Conservation (phyloP, 495 filamentous ascomycete species). For the Hypomontagnella submonticulosa region DNA sequence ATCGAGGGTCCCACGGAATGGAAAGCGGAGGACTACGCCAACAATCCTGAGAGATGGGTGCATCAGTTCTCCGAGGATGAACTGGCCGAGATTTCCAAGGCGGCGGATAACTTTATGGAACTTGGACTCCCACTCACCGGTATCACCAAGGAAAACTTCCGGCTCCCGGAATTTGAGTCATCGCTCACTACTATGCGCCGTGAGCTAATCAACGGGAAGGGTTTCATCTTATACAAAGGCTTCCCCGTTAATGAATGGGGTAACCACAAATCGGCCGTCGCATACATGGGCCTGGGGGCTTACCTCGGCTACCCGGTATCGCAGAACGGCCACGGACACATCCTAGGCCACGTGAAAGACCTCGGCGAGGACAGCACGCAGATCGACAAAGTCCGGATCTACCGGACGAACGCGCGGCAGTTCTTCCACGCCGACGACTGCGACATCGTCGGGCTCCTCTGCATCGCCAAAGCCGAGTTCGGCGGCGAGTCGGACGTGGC, state of each 20-base stretch:
- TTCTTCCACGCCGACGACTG: conserved; percentile 84
- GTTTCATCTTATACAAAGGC: conserved; percentile 89
- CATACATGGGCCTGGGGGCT: conserved; percentile 91
- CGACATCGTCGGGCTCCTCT: conserved; percentile 88
- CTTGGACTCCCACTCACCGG: conserved; percentile 72
- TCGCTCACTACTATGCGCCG: conserved; percentile 68
- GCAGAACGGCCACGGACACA: conserved; percentile 88
- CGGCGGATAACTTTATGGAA: conserved; percentile 75
- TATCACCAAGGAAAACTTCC: conserved; percentile 77
- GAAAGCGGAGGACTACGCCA: conserved; percentile 75
- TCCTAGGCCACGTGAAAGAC: conserved; percentile 91
- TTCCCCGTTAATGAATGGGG: conserved; percentile 82
- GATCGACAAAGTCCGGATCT: conserved; percentile 87
- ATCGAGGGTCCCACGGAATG: conserved; percentile 83
- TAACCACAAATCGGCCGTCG: conserved; percentile 81
- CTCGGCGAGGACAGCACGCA: conserved; percentile 82
- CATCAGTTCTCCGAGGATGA: conserved; percentile 75
- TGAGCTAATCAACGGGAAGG: conserved; percentile 84
- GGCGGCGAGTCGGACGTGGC: conserved; percentile 89
- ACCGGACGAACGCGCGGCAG: conserved; percentile 85
- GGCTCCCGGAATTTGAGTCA: conserved; percentile 68
- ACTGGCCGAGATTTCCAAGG: conserved; percentile 71
- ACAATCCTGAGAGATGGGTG: conserved; percentile 79
- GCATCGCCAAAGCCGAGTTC: conserved; percentile 78
- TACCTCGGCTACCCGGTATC: conserved; percentile 86